These are phyloP conservation scores for Saccharomycopsis sp. DNA, from an alignment of 805 yeast genomes.

Conservation along the genomic window DNA sequence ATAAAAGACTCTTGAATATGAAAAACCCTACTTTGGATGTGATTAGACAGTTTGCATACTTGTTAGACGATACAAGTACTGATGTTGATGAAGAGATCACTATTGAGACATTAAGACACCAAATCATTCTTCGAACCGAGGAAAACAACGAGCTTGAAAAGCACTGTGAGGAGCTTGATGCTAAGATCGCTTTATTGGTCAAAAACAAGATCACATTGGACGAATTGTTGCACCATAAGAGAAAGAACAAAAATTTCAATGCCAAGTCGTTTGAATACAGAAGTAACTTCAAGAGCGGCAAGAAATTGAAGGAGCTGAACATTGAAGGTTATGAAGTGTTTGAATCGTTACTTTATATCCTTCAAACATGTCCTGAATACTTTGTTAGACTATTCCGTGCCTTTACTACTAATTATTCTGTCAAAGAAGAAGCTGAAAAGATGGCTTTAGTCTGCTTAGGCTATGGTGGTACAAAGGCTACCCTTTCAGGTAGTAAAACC, in stretches of 20 bases:
- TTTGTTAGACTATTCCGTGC: conserved; percentile 37
- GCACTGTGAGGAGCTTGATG: conserved; percentile 68
- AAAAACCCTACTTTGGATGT: conserved; percentile 74
- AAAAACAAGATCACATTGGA: conserved; percentile 75
- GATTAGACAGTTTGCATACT: conserved; percentile 66
- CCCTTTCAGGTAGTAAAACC: conserved; percentile 21
- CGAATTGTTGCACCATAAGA: conserved; percentile 41
- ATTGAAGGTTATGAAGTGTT: conserved; percentile 50
- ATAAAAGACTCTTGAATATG: conserved; percentile 59
- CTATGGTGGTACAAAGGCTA: background rate
- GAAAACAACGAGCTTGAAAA: conserved; percentile 66
- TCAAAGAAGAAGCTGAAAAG: conserved; percentile 12
- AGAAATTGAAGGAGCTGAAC: conserved; percentile 29
- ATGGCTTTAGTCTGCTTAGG: conserved; percentile 17
- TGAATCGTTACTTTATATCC: conserved; percentile 70
- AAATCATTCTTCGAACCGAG: conserved; percentile 62
- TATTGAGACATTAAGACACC: conserved; percentile 59
- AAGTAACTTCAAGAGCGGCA: conserved; percentile 17
- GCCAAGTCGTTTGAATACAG: no score
- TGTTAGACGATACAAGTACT: conserved; percentile 63
- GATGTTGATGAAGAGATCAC: conserved; percentile 73
- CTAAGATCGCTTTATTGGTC: conserved; percentile 69
- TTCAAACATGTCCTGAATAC: conserved; percentile 80
- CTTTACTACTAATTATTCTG: conserved; percentile 4
- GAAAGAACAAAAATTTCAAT: conserved; percentile 1